These are phyloP conservation scores for Meyerozyma guilliermondii DNA, from an alignment of 1,139 yeast species.

Conservation along the genomic window DNA sequence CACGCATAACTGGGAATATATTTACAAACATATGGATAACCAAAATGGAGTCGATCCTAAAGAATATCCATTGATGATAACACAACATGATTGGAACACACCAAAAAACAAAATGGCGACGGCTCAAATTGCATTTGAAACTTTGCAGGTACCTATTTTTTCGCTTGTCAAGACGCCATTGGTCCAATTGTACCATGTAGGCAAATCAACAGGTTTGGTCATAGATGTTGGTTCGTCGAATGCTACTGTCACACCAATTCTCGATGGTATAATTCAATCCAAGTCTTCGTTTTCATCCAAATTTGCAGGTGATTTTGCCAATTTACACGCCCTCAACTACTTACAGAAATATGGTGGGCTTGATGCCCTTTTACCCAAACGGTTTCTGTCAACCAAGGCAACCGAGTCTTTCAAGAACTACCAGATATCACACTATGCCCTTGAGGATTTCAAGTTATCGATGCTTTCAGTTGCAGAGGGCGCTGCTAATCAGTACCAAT, in stretches of 20 bases:
- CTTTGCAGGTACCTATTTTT: slow-evolving; percentile 59
- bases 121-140: slow-evolving; percentile 62
- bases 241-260: slow-evolving; percentile 62
- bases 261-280: slow-evolving; percentile 62
- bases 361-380: slow-evolving; percentile 25
- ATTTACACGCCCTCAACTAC: slow-evolving; percentile 45
- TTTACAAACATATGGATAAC: slow-evolving; percentile 46
- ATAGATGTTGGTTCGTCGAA: slow-evolving; percentile 64
- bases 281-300: slow-evolving; percentile 57
- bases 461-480: slow-evolving; percentile 30
- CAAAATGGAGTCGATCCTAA: slow-evolving; percentile 37
- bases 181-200: slow-evolving; percentile 64
- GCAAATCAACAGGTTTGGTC: slow-evolving; percentile 62
- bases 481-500: slow-evolving; percentile 24
- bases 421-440: slow-evolving; percentile 35
- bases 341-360: slow-evolving; percentile 25
- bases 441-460: slow-evolving; percentile 46
- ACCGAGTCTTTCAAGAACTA: slow-evolving; percentile 46
- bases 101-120: slow-evolving; percentile 47
- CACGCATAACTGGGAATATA: slow-evolving; percentile 54
- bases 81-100: slow-evolving; percentile 62
- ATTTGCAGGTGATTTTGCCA: slow-evolving; percentile 68
- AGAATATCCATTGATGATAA: slow-evolving; percentile 60
- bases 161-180: slow-evolving; percentile 67
- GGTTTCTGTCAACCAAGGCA: slow-evolving; percentile 11